Percentiles rank a stretch among this genome's conserved stretches.
These are phyloP conservation scores for Prinsepia uniflora DNA, from an alignment of 306 rosid species.

Conservation along the genomic window DNA sequence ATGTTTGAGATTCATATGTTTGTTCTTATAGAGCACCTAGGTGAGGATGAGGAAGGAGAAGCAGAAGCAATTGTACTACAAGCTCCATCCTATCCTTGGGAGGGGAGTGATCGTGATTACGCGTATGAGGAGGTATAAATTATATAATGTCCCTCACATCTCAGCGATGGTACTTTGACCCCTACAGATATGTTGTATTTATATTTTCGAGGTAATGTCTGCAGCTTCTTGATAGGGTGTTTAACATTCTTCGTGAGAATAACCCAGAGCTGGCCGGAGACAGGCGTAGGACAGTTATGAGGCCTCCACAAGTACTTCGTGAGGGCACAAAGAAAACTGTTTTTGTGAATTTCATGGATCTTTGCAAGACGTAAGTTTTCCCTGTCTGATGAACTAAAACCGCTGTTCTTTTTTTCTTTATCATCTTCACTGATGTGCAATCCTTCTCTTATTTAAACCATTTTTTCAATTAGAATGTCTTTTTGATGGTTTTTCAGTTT, in stretches of 20 bases:
- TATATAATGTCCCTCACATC: neutral
- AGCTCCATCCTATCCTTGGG: conserved; percentile 72
- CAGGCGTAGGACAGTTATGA: conserved; percentile 85
- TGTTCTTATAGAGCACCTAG: conserved; percentile 47
- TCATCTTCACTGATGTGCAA: neutral
- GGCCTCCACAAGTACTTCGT: conserved; percentile 99
- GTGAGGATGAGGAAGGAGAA: conserved; percentile 64
- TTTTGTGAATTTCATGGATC: conserved; percentile 93
- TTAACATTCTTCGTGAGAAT: conserved; percentile 84
- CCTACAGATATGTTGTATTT: neutral
- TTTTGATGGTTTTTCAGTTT: neutral
- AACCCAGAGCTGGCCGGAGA: conserved; percentile 97
- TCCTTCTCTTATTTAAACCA: neutral
- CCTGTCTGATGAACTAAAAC: neutral
- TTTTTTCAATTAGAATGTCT: neutral
- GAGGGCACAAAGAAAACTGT: conserved; percentile 99
- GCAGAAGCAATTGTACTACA: conserved; percentile 38
- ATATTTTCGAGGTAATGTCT: conserved; percentile 8
- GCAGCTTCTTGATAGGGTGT: conserved; percentile 94
- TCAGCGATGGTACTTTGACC: neutral
- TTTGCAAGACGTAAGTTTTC: conserved; percentile 53
- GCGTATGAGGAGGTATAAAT: conserved; percentile 71
- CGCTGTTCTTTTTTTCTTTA: neutral
- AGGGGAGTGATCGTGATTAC: conserved; percentile 86
- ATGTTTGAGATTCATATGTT: conserved; percentile 3